Base-by-base conservation (phyloP, 2,329 filamentous ascomycete species). In the Sphaerulina populicola region DNA sequence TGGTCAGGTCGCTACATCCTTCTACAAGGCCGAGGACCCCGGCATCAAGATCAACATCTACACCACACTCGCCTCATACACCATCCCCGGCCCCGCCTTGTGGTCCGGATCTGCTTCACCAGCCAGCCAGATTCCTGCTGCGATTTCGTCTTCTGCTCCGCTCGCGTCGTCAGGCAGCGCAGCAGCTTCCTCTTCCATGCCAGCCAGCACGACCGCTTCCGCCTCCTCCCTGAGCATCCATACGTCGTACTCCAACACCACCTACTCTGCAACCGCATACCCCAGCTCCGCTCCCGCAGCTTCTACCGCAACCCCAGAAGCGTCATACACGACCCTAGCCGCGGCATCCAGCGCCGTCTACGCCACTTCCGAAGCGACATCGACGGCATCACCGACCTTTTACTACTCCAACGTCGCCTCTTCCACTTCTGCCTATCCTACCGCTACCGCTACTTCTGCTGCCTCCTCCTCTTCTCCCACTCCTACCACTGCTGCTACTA, bases 41-140 rank as follows among this genome's bases (percentile, higher is more conserved):
- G 81, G 81, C 54, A 78, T 84, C 62, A 58, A 72, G 55, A 68
- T 81, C 72, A 78, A 77, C 72, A 74, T 83, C 66, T 83, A 82
- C 73, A 62, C 67, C 44, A 58, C 65, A 36, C 61, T 74, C 49
- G 63, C 61, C 55, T 66, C 63, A 23, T 80, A 80, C 62, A 56
- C 62, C 15, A 77, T 78, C 41, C 77, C 77, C 29, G 77, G 77
- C n/a, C 77, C 77, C 7, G 57, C 67, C 44, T 61, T 70, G 41
- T 61, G 56, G 35, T 51, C 52, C 33, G 51, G 44, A 15, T 52
- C 44, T 15, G 42, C 31, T 7, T 44, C 47, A 8, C 43, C 38
- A 35, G 31, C 4, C 12, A 35, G 7, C 31, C 31, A 35, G 31
- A 35, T 9, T 7, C 6, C 31, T 3, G 31, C 12, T 11, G 31